Percentiles rank a stretch among this genome's conserved stretches.
Conservation (phyloP, 306 rosid species). For the Castanea mollissima region DNA sequence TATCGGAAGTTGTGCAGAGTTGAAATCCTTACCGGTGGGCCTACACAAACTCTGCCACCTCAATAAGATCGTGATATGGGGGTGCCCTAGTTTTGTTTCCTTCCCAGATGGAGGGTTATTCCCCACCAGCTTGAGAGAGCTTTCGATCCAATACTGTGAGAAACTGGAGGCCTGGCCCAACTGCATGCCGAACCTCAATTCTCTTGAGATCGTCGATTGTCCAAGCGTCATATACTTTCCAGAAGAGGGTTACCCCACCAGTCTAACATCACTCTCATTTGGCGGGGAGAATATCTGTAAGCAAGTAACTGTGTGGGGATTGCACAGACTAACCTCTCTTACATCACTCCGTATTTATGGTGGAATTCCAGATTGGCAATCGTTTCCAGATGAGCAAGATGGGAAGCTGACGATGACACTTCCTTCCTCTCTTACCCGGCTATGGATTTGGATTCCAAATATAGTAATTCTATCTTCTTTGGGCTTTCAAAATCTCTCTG, state of each 20-base stretch:
- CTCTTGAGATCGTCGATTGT: neutral
- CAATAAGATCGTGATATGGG: neutral
- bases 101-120: constrained; percentile 17
- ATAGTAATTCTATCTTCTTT: neutral
- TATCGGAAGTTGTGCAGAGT: constrained; percentile 5
- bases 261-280: neutral
- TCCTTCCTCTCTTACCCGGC: constrained; percentile 3
- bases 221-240: neutral
- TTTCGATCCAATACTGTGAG: neutral
- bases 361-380: neutral
- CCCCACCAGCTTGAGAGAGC: neutral
- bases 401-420: constrained; percentile 1
- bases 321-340: constrained; percentile 26
- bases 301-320: constrained; percentile 8
- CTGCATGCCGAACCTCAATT: constrained; percentile 11
- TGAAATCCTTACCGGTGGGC: constrained; percentile 14
- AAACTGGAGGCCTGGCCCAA: constrained; percentile 3
- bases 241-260: constrained; percentile 12
- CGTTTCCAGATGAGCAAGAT: neutral
- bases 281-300: neutral
- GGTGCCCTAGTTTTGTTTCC: constrained; percentile 10
- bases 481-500: constrained; percentile 22
- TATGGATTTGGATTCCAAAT: neutral
- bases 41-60: constrained; percentile 6
- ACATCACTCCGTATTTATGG: neutral